Conservation (phyloP, 1,139 yeast genomes). For the Scheffersomyces quercinus region DNA sequence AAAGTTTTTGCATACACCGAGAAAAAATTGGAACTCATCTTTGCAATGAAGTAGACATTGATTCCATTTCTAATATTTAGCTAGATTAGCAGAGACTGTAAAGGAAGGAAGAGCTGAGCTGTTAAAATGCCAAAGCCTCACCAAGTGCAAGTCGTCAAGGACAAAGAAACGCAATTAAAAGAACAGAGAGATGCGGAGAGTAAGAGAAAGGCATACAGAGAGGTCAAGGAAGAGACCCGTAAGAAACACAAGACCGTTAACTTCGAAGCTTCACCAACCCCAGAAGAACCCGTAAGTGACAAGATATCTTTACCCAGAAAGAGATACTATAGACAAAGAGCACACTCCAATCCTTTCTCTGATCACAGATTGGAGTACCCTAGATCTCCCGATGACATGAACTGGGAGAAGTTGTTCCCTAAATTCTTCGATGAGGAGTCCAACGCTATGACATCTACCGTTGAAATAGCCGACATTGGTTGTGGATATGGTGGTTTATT, state of each 20-base stretch:
- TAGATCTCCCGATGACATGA: slow-evolving; percentile 74
- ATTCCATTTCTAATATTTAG: too few species aligned
- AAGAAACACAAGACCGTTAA: slow-evolving; percentile 35
- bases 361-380: slow-evolving; percentile 95
- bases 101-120: not conserved
- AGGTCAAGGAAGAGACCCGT: slow-evolving; percentile 36
- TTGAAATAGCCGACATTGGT: slow-evolving; percentile 94
- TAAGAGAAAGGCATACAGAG: slow-evolving; percentile 42
- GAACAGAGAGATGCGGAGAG: slow-evolving; percentile 36
- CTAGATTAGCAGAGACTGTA: too few species aligned
- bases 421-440: slow-evolving; percentile 44
- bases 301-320: slow-evolving; percentile 69
- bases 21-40: slow-evolving; percentile 2
- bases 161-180: slow-evolving; percentile 26
- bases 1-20: slow-evolving; percentile 1
- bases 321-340: slow-evolving; percentile 91
- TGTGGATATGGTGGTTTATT: slow-evolving; percentile 97
- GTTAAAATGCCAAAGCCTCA: slow-evolving; percentile 8
- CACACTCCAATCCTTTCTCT: slow-evolving; percentile 96
- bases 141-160: slow-evolving; percentile 8
- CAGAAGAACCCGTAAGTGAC: slow-evolving; percentile 7
- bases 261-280: slow-evolving; percentile 20
- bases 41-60: not conserved
- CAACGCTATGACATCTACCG: slow-evolving; percentile 50
- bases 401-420: slow-evolving; percentile 82